Percentiles rank a stretch among this genome's conserved stretches.
Conservation (phyloP, 2,329 filamentous ascomycete genomes). For the Fusarium pininemorale region DNA sequence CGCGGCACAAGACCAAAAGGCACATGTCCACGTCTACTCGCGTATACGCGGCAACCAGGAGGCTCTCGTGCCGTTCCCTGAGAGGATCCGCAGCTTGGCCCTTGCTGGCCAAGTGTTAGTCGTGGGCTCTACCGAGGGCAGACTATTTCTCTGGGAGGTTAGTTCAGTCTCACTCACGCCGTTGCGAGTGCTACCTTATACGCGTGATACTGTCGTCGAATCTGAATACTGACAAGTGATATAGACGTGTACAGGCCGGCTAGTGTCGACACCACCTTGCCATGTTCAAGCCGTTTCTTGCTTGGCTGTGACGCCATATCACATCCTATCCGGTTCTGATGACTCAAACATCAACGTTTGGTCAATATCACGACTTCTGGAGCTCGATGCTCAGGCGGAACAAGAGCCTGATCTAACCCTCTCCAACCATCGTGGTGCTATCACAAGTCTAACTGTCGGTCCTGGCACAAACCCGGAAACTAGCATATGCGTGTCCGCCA, state of each 20-base stretch:
- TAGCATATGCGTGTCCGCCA: slow-evolving; percentile 85
- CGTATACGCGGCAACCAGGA: slow-evolving; percentile 87
- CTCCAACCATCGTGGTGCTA: slow-evolving; percentile 77
- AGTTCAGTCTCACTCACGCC: slow-evolving; percentile 39
- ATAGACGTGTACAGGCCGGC: slow-evolving; percentile 77
- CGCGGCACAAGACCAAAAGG: slow-evolving; percentile 89
- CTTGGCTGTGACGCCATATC: slow-evolving; percentile 75
- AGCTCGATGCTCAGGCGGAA: slow-evolving; percentile 62
- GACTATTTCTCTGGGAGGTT: slow-evolving; percentile 94
- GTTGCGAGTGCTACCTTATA: slow-evolving; percentile 11
- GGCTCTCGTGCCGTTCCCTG: slow-evolving; percentile 85
- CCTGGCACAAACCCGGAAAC: slow-evolving; percentile 74
- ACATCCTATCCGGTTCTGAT: slow-evolving; percentile 80
- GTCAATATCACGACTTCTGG: slow-evolving; percentile 80
- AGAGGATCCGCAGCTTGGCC: slow-evolving; percentile 81
- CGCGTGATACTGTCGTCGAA: slow-evolving; percentile 16
- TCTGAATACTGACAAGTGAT: slow-evolving; percentile 38
- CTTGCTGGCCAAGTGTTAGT: slow-evolving; percentile 78
- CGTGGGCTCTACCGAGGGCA: slow-evolving; percentile 84
- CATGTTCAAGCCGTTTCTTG: slow-evolving; percentile 85
- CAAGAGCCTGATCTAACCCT: slow-evolving; percentile 80
- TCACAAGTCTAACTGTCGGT: slow-evolving; percentile 71
- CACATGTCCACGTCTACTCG: slow-evolving; percentile 91
- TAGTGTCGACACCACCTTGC: slow-evolving; percentile 77
- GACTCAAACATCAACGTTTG: slow-evolving; percentile 95